Conservation (phyloP, 192 early-diverging fungal species). For the Podila epigama region DNA sequence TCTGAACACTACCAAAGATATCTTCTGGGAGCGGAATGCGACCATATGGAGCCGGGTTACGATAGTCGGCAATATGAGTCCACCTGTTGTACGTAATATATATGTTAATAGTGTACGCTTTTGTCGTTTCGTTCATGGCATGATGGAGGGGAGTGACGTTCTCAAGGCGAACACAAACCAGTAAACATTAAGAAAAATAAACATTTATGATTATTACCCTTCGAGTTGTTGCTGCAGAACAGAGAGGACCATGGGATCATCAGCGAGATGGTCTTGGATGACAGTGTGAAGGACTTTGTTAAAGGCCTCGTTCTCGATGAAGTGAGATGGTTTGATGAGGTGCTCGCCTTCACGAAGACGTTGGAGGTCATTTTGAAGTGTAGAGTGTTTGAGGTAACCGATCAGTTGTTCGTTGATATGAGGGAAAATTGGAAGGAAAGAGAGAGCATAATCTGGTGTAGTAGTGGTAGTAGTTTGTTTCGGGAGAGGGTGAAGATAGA, state of each 20-base stretch:
- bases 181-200: not conserved
- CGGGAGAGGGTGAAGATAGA: constrained; percentile 36
- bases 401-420: constrained; percentile 18
- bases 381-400: constrained; percentile 9
- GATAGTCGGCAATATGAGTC: constrained; percentile 39
- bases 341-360: not conserved
- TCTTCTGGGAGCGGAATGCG: constrained; percentile 67
- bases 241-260: constrained; percentile 27
- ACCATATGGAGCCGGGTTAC: constrained; percentile 42
- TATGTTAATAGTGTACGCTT: not conserved
- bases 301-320: constrained; percentile 40
- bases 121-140: too few relatives aligned
- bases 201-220: constrained; percentile 13
- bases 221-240: constrained; percentile 37
- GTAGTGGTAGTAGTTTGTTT: not conserved
- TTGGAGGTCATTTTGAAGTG: not conserved
- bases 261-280: constrained; percentile 12
- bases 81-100: constrained; percentile 3
- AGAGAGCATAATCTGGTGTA: constrained; percentile 12
- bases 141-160: not conserved
- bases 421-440: constrained; percentile 31
- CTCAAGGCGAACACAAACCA: not conserved
- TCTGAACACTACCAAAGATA: constrained; percentile 66
- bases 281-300: constrained; percentile 16
- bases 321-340: constrained; percentile 19